Evolutionary conservation across 1,139 yeast genomes (phyloP).

Genomic region (Candida pseudoviswanathii): DNA sequence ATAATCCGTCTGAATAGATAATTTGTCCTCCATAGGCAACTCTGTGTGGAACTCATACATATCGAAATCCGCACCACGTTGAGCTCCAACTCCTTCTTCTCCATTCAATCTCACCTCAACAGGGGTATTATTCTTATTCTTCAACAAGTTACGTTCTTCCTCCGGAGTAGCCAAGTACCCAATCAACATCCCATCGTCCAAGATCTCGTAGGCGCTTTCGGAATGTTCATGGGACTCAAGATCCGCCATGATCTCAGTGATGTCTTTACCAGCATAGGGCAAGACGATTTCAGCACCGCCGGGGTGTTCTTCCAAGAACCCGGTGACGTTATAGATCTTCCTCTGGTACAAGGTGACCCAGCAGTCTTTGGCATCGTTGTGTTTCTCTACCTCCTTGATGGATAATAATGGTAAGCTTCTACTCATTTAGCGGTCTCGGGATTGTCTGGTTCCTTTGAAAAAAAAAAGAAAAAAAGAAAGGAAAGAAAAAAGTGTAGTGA

Average conservation of each 20-base stretch:
- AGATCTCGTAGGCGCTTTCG: conserved; percentile 84
- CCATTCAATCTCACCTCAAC: conserved; percentile 43
- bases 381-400: conserved; percentile 47
- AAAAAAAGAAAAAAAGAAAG: too few species aligned
- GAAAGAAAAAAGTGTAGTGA: too few species aligned
- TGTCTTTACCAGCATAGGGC: conserved; percentile 83
- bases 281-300: conserved; percentile 78
- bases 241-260: conserved; percentile 79
- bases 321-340: conserved; percentile 81
- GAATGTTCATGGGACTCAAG: conserved; percentile 71
- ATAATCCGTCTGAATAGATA: conserved; percentile 79
- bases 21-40: conserved; percentile 69
- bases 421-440: background rate
- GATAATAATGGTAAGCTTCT: conserved; percentile 39
- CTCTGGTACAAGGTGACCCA: conserved; percentile 78
- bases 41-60: conserved; percentile 56
- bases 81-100: conserved; percentile 12
- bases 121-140: conserved; percentile 43
- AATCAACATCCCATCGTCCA: conserved; percentile 67
- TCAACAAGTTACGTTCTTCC: conserved; percentile 45
- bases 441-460: too few species aligned
- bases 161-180: conserved; percentile 50
- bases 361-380: conserved; percentile 55
- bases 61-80: conserved; percentile 13
- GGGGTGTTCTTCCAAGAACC: conserved; percentile 81